These are phyloP conservation scores for Sonneratia alba DNA, from an alignment of 345 rosid species.

Conservation along the genomic window DNA sequence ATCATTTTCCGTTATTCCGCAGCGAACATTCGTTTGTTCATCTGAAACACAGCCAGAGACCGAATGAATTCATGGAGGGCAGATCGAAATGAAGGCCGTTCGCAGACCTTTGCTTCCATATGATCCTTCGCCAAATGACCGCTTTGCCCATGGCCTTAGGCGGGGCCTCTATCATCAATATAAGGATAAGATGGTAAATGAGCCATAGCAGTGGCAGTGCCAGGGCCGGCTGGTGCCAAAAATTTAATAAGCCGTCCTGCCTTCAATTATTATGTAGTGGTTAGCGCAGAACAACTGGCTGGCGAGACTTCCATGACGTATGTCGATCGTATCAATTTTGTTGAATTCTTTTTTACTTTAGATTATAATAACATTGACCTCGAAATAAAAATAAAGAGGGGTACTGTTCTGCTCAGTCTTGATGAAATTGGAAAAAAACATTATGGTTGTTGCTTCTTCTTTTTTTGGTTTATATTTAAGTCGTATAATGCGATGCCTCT, in stretches of 20 bases:
- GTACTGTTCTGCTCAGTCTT: neutral
- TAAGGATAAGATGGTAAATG: neutral
- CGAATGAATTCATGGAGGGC: neutral
- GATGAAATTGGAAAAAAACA: too few relatives aligned
- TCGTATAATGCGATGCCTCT: too few relatives aligned
- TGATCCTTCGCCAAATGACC: constrained; percentile 3
- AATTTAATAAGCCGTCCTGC: constrained; percentile 8
- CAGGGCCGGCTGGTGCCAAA: too few relatives aligned
- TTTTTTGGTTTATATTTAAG: too few relatives aligned
- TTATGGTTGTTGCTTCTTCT: too few relatives aligned
- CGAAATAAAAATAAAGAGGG: neutral
- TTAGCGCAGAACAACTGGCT: constrained; percentile 4
- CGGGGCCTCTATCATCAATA: neutral
- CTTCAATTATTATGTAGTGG: neutral
- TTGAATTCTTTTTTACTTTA: neutral
- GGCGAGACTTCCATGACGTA: neutral
- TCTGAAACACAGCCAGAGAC: constrained; percentile 2
- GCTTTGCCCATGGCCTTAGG: neutral
- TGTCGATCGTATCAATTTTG: neutral
- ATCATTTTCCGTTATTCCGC: neutral
- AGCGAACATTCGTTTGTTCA: neutral
- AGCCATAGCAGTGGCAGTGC: neutral
- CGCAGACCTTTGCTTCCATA: constrained; percentile 10
- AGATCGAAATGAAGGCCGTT: constrained; percentile 21
- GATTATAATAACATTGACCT: neutral